Base-by-base conservation (phyloP, 1,139 yeast species). In the Hanseniaspora uvarum region DNA sequence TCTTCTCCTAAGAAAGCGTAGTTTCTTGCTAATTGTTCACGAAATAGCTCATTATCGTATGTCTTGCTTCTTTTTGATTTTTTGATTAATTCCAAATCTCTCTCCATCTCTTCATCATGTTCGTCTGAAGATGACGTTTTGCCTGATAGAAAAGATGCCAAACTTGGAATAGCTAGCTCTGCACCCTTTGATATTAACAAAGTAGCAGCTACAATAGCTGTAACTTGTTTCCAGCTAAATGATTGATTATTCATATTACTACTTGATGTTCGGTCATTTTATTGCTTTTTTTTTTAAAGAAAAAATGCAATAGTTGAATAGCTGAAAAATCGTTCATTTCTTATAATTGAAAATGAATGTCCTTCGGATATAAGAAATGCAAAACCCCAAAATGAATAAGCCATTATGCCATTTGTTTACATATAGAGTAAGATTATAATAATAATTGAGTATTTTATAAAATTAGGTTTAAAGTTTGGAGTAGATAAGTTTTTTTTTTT, bases 21-120 rank as follows among this genome's bases (percentile, higher is more conserved):
- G 71, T 89, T 92, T 59, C 98, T 74, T 0, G 97, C 95, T 43
- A 89, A 76, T 66, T 92, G 97, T 69, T 92, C 98, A 57, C 83
- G 77, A 53, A 87, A 81, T 58, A 92, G 76, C 57, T 81, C 86
- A 62, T 85, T 92, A 38, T 86, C 82, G 63, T 83, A 76, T 28
- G 61, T 60, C 33, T 58, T 52, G 21, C 23, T 45, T 38, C 19
- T 45, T 26, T 37, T 37, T 4, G 37, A 21, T 21, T 23, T 38
- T 23, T 39, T 52, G 40, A 50, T 50, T 12, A 50, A n/a, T 12
- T 30, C 36, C 12, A 50, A 16, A 19, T 50, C 49, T 31, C 44
- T 50, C 44, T 50, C 52, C n/a, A 55, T 48, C 18, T 57, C 48
- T 4, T 53, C 51, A 10, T 46, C 54, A 5, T 49, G 41, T 6